Conservation (phyloP, 2,329 filamentous ascomycete species). For the Massarina eburnea region DNA sequence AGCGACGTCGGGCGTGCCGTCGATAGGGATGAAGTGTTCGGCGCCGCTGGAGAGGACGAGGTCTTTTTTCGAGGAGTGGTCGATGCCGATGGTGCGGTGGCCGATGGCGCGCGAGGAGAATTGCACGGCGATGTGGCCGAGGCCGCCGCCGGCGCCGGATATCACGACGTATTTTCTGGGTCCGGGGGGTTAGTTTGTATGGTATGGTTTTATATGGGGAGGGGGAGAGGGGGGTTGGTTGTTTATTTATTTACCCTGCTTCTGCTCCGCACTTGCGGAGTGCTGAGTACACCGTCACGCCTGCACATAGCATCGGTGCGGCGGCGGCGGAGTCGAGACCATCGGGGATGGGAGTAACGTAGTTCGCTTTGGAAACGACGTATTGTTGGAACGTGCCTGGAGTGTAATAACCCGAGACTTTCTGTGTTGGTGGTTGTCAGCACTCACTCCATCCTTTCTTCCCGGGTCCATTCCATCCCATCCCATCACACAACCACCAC, state of each 20-base stretch:
- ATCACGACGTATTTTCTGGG: conserved; percentile 60
- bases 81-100: conserved; percentile 66
- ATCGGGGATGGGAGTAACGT: conserved; percentile 71
- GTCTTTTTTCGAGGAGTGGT: conserved; percentile 65
- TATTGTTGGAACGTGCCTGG: conserved; percentile 76
- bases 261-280: conserved; percentile 62
- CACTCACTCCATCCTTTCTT: neutral
- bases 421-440: conserved; percentile 19
- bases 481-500: neutral
- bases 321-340: conserved; percentile 60
- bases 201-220: neutral
- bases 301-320: conserved; percentile 67
- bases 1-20: conserved; percentile 53
- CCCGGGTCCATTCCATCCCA: neutral
- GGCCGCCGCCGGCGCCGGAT: conserved; percentile 58
- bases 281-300: conserved; percentile 66
- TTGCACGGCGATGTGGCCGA: conserved; percentile 67
- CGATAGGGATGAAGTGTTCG: conserved; percentile 67
- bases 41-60: conserved; percentile 63
- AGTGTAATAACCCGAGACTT: conserved; percentile 66
- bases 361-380: conserved; percentile 63
- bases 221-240: neutral
- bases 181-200: neutral
- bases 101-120: conserved; percentile 63
- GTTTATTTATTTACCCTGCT: conserved; percentile 43